Percentiles rank a stretch among this genome's conserved stretches.
phyloP scores from a whole-genome alignment of 202 grass and related monocot species.

The Setaria italica region DNA sequence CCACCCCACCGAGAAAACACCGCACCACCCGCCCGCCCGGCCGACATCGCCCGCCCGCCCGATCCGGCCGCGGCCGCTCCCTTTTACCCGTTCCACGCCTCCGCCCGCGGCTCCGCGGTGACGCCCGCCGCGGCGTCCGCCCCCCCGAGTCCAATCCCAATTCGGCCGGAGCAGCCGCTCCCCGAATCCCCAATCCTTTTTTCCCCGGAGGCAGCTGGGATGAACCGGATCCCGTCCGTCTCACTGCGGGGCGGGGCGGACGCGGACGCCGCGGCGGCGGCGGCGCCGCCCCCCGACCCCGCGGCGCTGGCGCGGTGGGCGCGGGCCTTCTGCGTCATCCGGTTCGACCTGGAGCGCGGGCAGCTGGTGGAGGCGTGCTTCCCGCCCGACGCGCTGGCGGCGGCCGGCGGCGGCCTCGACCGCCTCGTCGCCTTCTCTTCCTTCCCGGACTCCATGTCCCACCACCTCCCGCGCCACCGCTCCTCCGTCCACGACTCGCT shows the following conservation, averaged over 20 bases:
- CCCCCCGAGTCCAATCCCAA: conserved; percentile 35
- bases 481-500: conserved; percentile 96
- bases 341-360: conserved; percentile 97
- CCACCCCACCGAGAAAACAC: conserved; percentile 35
- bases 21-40: conserved; percentile 25
- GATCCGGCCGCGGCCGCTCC: conserved; percentile 48
- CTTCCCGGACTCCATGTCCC: conserved; percentile 99
- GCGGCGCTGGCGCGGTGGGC: conserved; percentile 74
- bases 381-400: conserved; percentile 68
- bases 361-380: conserved; percentile 86
- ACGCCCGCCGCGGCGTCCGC: conserved; percentile 42
- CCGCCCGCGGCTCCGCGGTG: conserved; percentile 40
- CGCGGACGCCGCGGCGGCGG: conserved; percentile 12
- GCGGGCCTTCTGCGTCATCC: conserved; percentile 85
- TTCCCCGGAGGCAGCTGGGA: conserved; percentile 14
- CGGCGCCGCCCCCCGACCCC: conserved; percentile 41
- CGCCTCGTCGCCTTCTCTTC: conserved; percentile 95
- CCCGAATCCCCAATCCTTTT: background rate
- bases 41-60: conserved; percentile 25
- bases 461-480: conserved; percentile 90
- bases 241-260: conserved; percentile 55
- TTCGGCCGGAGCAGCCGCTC: background rate
- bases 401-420: conserved; percentile 57
- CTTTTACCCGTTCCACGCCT: background rate
- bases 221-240: conserved; percentile 75